Evolutionary conservation across 257 asterid genomes (phyloP).

Genomic region (Penstemon davidsonii): DNA sequence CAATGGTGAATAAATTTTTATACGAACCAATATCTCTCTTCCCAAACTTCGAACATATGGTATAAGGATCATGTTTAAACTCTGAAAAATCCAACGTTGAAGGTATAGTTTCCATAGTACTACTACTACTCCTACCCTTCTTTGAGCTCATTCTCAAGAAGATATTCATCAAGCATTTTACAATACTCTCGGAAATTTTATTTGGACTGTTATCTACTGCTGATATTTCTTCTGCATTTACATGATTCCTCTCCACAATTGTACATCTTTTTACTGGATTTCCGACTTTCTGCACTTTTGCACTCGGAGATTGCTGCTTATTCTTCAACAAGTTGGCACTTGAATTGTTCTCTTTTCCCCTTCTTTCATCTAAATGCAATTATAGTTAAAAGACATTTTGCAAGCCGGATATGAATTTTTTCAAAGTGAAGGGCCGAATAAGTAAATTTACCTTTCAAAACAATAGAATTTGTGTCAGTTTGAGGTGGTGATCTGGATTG

Average conservation of each 20-base stretch:
- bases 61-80: constrained; percentile 56
- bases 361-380: constrained; percentile 45
- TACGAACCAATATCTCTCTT: constrained; percentile 77
- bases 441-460: constrained; percentile 13
- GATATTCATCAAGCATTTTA: constrained; percentile 70
- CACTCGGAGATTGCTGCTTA: constrained; percentile 45
- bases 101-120: constrained; percentile 45
- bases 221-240: constrained; percentile 32
- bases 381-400: background rate
- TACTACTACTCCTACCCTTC: constrained; percentile 45
- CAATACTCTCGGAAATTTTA: constrained; percentile 67
- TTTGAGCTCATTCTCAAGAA: constrained; percentile 69
- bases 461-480: constrained; percentile 34
- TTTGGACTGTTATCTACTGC: constrained; percentile 50
- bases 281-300: constrained; percentile 38
- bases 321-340: constrained; percentile 41
- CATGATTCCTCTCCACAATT: constrained; percentile 43
- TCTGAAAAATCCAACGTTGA: constrained; percentile 40
- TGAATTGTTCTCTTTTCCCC: constrained; percentile 58
- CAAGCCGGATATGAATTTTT: background rate
- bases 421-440: background rate
- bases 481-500: constrained; percentile 48
- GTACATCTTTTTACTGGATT: constrained; percentile 53
- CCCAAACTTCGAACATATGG: constrained; percentile 54
- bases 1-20: constrained; percentile 58